Conservation (phyloP, 805 yeast species). For the Zygoascus tannicola region DNA sequence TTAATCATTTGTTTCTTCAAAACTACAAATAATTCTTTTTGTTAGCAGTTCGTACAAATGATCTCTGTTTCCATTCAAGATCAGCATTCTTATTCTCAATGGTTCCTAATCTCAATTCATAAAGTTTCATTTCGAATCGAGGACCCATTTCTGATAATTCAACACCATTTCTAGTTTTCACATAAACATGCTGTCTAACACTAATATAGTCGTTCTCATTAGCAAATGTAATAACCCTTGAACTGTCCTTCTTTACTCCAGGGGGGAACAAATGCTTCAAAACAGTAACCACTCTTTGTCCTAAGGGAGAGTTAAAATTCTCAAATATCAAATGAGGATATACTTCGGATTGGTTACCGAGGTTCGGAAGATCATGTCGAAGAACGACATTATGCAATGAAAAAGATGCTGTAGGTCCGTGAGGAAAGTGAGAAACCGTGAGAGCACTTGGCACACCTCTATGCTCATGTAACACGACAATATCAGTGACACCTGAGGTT, state of each 20-base stretch:
- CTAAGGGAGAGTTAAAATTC: constrained; percentile 71
- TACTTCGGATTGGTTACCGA: constrained; percentile 83
- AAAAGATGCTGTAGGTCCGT: constrained; percentile 94
- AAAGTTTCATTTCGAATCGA: constrained; percentile 93
- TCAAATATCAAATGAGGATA: constrained; percentile 93
- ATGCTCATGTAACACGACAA: constrained; percentile 86
- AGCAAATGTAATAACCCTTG: constrained; percentile 87
- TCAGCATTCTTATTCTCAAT: constrained; percentile 94
- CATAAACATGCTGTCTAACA: constrained; percentile 93
- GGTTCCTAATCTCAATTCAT: constrained; percentile 81
- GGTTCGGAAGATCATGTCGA: constrained; percentile 80
- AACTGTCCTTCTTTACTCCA: constrained; percentile 83
- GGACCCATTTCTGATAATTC: constrained; percentile 97
- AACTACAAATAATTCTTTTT: constrained; percentile 76
- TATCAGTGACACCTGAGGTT: constrained; percentile 71
- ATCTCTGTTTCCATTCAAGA: constrained; percentile 90
- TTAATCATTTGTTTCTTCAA: too few relatives aligned
- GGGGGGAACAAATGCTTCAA: constrained; percentile 91
- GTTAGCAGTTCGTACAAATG: constrained; percentile 91
- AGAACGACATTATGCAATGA: constrained; percentile 89
- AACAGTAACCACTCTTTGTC: constrained; percentile 69
- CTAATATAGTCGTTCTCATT: constrained; percentile 87
- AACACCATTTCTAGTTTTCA: constrained; percentile 75
- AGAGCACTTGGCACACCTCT: constrained; percentile 96
- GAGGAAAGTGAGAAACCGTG: constrained; percentile 91